These are phyloP conservation scores for Carallia pectinifolia DNA, from an alignment of 345 rosid species.

Conservation along the genomic window DNA sequence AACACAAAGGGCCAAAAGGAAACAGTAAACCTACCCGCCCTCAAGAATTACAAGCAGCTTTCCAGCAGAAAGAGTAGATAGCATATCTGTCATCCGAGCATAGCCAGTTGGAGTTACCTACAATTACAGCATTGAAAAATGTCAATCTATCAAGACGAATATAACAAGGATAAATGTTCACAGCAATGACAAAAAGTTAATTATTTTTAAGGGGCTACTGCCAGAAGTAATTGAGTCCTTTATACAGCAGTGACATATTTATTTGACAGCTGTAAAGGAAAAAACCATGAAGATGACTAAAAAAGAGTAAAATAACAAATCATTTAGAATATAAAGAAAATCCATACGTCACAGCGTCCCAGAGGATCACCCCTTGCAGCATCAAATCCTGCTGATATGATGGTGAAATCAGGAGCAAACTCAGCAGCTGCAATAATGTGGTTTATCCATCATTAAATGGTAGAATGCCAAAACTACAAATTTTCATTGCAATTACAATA, in stretches of 20 bases:
- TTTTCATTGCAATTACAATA: too few relatives aligned
- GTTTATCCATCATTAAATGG: slow-evolving; percentile 10
- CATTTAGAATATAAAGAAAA: slow-evolving; percentile 7
- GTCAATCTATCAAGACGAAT: not conserved
- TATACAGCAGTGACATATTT: too few relatives aligned
- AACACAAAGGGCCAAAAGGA: slow-evolving; percentile 8
- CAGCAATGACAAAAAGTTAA: not conserved
- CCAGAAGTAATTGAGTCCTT: slow-evolving; percentile 3
- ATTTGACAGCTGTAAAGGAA: not conserved
- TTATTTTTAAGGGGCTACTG: not conserved
- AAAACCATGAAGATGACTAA: slow-evolving; percentile 1
- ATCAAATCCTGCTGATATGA: slow-evolving; percentile 98
- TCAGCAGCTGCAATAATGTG: slow-evolving; percentile 61
- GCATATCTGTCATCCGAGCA: slow-evolving; percentile 80
- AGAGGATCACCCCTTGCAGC: slow-evolving; percentile 98
- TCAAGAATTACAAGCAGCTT: slow-evolving; percentile 95
- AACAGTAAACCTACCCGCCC: slow-evolving; percentile 68
- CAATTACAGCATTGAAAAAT: not conserved
- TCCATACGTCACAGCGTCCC: slow-evolving; percentile 94
- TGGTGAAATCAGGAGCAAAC: slow-evolving; percentile 89
- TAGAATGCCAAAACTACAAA: not conserved
- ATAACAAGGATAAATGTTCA: not conserved
- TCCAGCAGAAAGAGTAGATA: slow-evolving; percentile 56
- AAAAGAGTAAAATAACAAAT: not conserved
- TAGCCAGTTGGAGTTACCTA: slow-evolving; percentile 93